Evolutionary conservation across 192 early-diverging fungal species (phyloP), one percentile per base, ranked within the genome.

Genomic region (Linnemannia zychae): DNA sequence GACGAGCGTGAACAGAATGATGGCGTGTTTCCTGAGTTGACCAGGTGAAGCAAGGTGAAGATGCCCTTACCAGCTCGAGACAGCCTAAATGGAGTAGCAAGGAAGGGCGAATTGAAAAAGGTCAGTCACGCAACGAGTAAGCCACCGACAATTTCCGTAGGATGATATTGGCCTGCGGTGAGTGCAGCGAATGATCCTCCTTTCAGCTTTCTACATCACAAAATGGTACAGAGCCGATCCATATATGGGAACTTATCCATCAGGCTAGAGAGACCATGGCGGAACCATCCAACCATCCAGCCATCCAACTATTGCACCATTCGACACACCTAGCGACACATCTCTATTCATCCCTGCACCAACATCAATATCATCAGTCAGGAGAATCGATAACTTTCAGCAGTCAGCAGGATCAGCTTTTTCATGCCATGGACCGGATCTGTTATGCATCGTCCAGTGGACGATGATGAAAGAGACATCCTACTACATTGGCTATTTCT

Each of bases 331-430:
- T 24, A 71, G 66, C 70, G 57, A 79, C 37, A 36, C 40, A 69
- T 69, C 67, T 31, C 31, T 17, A 72, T 66, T 69, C 16, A 71
- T 77, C 76, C 17, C 18, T 71, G 17, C 33, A 57, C 28, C 79
- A 97, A 96, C 92, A 94, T 94, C 77, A 93, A 93, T 82, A 91
- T 90, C 73, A 70, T 87, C 13, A 2, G 31, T 13, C 57, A 31
- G 57, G 22, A 63, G 28, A 5, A 63, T 12, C 57, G 24, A 3
- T 28, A 9, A 63, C 13, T 63, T 31, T 15, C 24, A 31, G 28
- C 24, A 31, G 24, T 15, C 70, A 90, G 94, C 88, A 94, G 93
- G 81, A 94, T 92, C 88, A 97, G 97, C 94, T 93, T 96, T 82
- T 63, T 63, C 22, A n/a, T 15, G 24, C 57, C 4, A 15, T 15